Conservation (phyloP, 2,329 filamentous ascomycete species). For the Alternaria panax region DNA sequence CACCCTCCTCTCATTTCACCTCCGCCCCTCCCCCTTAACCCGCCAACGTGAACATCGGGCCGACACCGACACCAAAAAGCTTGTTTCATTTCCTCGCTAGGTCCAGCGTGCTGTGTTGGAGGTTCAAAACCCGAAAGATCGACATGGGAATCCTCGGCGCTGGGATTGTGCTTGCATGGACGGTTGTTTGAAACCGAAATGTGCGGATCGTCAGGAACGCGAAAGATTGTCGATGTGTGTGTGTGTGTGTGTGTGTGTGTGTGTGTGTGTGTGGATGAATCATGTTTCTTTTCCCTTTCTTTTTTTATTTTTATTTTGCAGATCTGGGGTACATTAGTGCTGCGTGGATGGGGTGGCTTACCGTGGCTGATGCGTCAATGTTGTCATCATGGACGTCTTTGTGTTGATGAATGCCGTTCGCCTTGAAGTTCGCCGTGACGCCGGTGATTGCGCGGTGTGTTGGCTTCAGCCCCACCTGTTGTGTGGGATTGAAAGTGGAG, state of each 20-base stretch:
- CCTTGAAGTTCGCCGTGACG: neutral
- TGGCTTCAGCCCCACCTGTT: neutral
- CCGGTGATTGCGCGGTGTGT: slow-evolving; percentile 3
- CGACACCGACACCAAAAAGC: neutral
- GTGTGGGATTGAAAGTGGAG: neutral
- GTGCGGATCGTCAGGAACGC: neutral
- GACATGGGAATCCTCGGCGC: neutral
- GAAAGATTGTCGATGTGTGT: neutral
- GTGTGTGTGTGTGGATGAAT: too few relatives aligned
- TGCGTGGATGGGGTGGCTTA: neutral
- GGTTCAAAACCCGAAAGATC: neutral
- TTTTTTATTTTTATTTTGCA: neutral
- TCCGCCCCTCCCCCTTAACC: neutral
- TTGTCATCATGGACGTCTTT: neutral
- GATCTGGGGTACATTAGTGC: neutral
- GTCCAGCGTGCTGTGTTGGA: neutral
- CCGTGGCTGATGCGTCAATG: neutral
- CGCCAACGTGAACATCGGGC: neutral
- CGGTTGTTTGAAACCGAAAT: neutral
- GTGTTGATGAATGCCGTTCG: neutral
- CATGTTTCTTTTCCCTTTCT: neutral
- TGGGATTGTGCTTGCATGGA: neutral
- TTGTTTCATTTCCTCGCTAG: neutral
- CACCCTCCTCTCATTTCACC: slow-evolving; percentile 2
- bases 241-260: too few relatives aligned